A percentile compares a stretch with the other conserved stretches of the same genome.
Conservation (phyloP, 768 basidiomycete genomes). For the Austroboletus festivus region DNA sequence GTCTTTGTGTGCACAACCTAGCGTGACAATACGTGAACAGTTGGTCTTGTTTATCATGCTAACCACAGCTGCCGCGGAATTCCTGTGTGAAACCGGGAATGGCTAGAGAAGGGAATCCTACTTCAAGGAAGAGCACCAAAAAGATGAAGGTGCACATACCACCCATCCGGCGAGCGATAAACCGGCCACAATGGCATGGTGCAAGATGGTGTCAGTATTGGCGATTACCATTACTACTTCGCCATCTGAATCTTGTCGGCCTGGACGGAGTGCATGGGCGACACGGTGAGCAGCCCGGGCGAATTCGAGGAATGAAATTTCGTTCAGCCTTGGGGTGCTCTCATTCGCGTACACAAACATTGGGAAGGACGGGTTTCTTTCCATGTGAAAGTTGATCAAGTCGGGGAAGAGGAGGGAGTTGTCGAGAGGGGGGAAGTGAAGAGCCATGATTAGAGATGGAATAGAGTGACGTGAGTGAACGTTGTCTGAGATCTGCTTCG, state of each 20-base stretch:
- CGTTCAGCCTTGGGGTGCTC: slow-evolving; percentile 7
- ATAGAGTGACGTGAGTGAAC: no score
- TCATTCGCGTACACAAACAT: slow-evolving; percentile 18
- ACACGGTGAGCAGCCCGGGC: slow-evolving; percentile 31
- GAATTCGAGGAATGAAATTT: slow-evolving; percentile 29
- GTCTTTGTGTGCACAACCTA: slow-evolving; percentile 15
- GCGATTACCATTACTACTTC: slow-evolving; percentile 24
- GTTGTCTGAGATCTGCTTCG: no score
- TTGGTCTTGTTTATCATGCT: slow-evolving; percentile 22
- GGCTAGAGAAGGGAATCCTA: slow-evolving; percentile 14
- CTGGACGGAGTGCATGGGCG: slow-evolving; percentile 40
- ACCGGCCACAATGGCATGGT: slow-evolving; percentile 33
- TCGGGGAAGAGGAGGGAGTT: no score
- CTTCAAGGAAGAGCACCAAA: slow-evolving; percentile 25
- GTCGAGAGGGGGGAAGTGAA: no score
- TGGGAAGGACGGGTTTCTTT: slow-evolving; percentile 7
- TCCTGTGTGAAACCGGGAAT: slow-evolving; percentile 40
- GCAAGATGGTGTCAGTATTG: slow-evolving; percentile 32
- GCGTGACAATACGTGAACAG: slow-evolving; percentile 20
- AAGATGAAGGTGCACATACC: slow-evolving; percentile 20
- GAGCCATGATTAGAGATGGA: no score
- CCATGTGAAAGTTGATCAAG: no score
- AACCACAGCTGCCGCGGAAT: slow-evolving; percentile 39
- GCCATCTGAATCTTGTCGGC: slow-evolving; percentile 19
- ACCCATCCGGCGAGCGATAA: slow-evolving; percentile 40